Base-by-base conservation (phyloP, 441 rosid genomes). In the Gossypium gossypioides region DNA sequence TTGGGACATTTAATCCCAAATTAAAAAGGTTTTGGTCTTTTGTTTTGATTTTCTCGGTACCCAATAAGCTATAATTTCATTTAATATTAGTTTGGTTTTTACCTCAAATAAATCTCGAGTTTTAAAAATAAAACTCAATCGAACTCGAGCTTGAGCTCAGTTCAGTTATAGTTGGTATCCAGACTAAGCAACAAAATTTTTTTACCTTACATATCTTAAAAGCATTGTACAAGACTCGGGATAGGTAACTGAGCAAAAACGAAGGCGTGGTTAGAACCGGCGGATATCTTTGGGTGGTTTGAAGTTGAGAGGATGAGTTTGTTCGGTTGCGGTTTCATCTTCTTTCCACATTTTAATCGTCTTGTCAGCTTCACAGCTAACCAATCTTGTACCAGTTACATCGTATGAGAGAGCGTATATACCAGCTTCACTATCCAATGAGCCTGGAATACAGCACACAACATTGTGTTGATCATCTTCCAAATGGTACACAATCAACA, bases 291-390 rank as follows among this genome's bases (percentile, higher is more conserved):
- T 95, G 10, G 99, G 99, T 37, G 99, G 98, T 86, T 85, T 95
- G 86, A 86, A 95, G 80, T 91, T 91, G 72, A 95, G 75, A 60
- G 97, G 99, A 79, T 92, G 96, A 34, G 95, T 92, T 64, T 94
- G 96, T 8, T 96, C 94, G 42, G 97, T 91, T 15, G 96, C 99
- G 37, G 69, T 84, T 72, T 91, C 95, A 56, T 92, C 99, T 82
- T 95, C 97, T 79, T 85, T 92, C 97, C 97, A 95, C 97, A 95
- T 91, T 81, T 95, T 91, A 54, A 95, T 92, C 2, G 99, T 95
- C 84, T 92, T 95, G 75, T 95, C 99, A 0, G 97, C 99, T 76
- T 92, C 99, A 1, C 99, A 95, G 13, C 86, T 74, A 32, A 95
- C 58, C 65, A 95, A 82, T 81, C 98, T 86, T 16, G 99, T 65